Percentiles rank a stretch among this genome's conserved stretches.
Conservation (phyloP, 495 filamentous ascomycete genomes). For the Usnea hakonensis region DNA sequence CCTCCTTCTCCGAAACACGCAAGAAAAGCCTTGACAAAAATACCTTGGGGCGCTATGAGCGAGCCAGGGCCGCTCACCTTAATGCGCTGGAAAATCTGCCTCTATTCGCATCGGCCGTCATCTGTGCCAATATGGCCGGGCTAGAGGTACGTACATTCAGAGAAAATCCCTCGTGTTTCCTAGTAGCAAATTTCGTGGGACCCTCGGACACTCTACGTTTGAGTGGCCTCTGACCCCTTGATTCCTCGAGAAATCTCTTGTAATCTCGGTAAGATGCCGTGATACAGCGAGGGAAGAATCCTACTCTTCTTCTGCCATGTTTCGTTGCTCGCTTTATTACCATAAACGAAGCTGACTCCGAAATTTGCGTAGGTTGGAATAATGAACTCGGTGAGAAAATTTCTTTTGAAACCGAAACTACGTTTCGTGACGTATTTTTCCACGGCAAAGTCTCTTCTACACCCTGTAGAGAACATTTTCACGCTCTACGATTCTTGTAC, state of each 20-base stretch:
- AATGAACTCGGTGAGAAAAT: slow-evolving; percentile 22
- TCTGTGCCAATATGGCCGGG: slow-evolving; percentile 33
- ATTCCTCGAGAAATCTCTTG: no score
- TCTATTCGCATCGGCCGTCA: slow-evolving; percentile 33
- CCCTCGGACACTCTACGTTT: no score
- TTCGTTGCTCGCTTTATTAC: no score
- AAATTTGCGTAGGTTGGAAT: no score
- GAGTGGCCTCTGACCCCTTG: no score
- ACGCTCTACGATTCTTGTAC: neutral
- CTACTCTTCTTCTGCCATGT: no score
- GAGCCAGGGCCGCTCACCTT: slow-evolving; percentile 34
- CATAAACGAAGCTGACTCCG: no score
- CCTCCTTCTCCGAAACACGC: slow-evolving; percentile 20
- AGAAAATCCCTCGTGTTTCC: no score
- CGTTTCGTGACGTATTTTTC: neutral
- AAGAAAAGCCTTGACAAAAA: slow-evolving; percentile 24
- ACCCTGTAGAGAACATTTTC: neutral
- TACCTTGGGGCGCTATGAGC: slow-evolving; percentile 30
- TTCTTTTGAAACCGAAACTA: neutral
- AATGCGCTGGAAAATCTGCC: slow-evolving; percentile 40
- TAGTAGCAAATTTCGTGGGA: no score
- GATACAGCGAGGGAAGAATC: no score
- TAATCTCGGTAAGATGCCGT: no score
- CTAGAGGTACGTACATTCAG: no score
- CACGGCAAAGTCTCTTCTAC: neutral